A percentile compares a stretch with the other conserved stretches of the same genome.
Conservation (phyloP, 2,329 filamentous ascomycete species). For the Diaporthe citriasiana region DNA sequence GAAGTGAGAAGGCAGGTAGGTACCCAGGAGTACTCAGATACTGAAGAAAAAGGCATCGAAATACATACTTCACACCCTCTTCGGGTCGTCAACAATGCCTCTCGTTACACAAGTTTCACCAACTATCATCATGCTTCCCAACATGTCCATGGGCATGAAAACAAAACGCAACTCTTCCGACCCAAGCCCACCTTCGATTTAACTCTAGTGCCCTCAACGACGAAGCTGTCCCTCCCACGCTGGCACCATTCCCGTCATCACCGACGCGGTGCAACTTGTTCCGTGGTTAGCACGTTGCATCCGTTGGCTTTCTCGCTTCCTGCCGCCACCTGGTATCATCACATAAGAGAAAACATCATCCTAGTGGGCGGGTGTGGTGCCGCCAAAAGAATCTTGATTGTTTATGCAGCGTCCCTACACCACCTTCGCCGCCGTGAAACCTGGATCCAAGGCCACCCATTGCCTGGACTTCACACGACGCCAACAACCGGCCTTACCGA, state of each 20-base stretch:
- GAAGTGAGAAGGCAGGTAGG: no score
- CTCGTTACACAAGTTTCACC: conserved; percentile 34
- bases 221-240: neutral
- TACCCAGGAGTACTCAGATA: neutral
- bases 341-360: neutral
- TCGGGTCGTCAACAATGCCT: conserved; percentile 1
- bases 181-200: neutral
- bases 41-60: neutral
- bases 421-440: conserved; percentile 8
- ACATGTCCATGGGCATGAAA: neutral
- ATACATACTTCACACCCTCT: conserved; percentile 6
- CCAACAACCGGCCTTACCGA: conserved; percentile 5
- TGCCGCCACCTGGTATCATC: neutral
- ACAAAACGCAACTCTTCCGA: conserved; percentile 4
- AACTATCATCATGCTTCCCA: conserved; percentile 14
- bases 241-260: conserved; percentile 1
- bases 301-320: conserved; percentile 10
- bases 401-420: conserved; percentile 19
- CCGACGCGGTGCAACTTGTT: conserved; percentile 31
- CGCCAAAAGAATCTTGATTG: conserved; percentile 6
- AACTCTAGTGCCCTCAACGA: neutral
- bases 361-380: neutral
- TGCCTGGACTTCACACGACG: neutral
- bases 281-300: conserved; percentile 26
- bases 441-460: conserved; percentile 10